Conservation (phyloP, 257 asterid species). For the Voacanga thouarsii region DNA sequence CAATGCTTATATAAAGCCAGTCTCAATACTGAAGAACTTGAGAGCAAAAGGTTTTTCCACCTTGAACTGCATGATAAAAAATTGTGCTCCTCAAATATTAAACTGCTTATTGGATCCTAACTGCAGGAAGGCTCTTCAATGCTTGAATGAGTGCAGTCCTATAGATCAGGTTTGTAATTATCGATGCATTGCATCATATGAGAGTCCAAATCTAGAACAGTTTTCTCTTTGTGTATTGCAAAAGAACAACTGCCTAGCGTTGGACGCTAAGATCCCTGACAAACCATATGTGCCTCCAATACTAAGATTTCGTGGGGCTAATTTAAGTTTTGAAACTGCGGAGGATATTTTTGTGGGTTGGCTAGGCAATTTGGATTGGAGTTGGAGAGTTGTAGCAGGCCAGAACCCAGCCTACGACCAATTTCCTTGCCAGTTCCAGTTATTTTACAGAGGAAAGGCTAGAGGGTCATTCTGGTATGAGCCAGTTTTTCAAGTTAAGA, state of each 20-base stretch:
- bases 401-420: conserved; percentile 98
- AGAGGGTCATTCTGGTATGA: conserved; percentile 95
- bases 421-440: conserved; percentile 92
- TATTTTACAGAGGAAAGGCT: conserved; percentile 81
- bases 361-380: conserved; percentile 78
- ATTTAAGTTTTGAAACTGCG: conserved; percentile 57
- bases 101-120: conserved; percentile 76
- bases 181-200: conserved; percentile 77
- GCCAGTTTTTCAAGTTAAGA: conserved; percentile 78
- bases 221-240: conserved; percentile 81
- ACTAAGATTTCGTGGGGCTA: conserved; percentile 54
- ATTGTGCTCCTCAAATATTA: conserved; percentile 81
- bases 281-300: conserved; percentile 64
- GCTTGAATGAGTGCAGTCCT: conserved; percentile 89
- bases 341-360: conserved; percentile 94
- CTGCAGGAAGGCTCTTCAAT: conserved; percentile 84
- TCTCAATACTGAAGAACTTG: conserved; percentile 61
- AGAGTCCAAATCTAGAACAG: conserved; percentile 70
- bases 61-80: conserved; percentile 69
- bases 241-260: conserved; percentile 76
- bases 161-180: conserved; percentile 94
- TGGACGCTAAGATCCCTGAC: conserved; percentile 80
- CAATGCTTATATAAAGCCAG: conserved; percentile 77
- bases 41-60: conserved; percentile 88
- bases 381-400: conserved; percentile 96